These are phyloP conservation scores for Hypoxylon sp. DNA, from an alignment of 2,329 filamentous ascomycete genomes.

Conservation along the genomic window DNA sequence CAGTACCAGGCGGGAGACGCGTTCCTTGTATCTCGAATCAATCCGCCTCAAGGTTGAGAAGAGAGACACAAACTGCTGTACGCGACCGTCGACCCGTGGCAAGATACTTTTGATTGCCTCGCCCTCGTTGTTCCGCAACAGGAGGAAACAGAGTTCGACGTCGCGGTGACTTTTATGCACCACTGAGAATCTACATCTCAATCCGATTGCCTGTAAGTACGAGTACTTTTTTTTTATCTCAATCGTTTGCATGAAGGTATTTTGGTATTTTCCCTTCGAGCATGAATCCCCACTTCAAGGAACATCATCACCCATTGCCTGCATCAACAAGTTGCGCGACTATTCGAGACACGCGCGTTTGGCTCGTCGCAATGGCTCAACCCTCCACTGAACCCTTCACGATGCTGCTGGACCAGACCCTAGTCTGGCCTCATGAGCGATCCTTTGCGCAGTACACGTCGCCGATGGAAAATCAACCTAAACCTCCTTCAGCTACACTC, in stretches of 20 bases:
- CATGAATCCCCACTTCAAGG: conserved; percentile 34
- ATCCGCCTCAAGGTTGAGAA: conserved; percentile 25
- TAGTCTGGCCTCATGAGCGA: conserved; percentile 13
- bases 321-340: conserved; percentile 39
- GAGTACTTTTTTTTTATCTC: conserved; percentile 38
- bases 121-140: conserved; percentile 28
- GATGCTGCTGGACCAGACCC: conserved; percentile 16
- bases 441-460: conserved; percentile 29
- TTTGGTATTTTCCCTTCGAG: conserved; percentile 22
- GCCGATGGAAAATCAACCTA: conserved; percentile 25
- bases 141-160: conserved; percentile 37
- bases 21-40: conserved; percentile 38
- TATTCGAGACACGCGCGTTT: conserved; percentile 38
- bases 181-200: conserved; percentile 23
- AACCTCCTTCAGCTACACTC: conserved; percentile 19
- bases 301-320: conserved; percentile 32
- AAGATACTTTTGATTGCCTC: conserved; percentile 31
- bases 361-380: conserved; percentile 27
- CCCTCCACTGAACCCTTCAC: conserved; percentile 22
- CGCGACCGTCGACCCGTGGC: conserved; percentile 40
- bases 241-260: conserved; percentile 25
- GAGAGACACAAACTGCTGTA: conserved; percentile 40
- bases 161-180: conserved; percentile 39
- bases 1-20: conserved; percentile 38
- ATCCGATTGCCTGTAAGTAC: conserved; percentile 39